Evolutionary conservation across 768 basidiomycete species (phyloP).

Genomic region (Termitomyces sp.): DNA sequence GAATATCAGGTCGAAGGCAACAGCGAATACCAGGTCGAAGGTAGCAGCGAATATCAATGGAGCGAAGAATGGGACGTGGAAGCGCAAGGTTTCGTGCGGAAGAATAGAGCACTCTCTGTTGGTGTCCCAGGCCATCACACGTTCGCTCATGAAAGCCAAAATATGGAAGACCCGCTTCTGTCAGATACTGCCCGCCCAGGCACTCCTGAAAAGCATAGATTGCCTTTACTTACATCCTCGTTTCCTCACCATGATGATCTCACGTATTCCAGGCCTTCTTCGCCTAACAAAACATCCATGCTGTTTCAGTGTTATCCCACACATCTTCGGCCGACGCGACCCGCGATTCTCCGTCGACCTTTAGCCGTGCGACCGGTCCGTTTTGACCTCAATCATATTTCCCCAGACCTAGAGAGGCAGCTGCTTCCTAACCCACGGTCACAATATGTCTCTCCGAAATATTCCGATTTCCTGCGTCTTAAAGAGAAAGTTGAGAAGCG

Average conservation of each 20-base stretch:
- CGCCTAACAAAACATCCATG: not conserved
- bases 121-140: not conserved
- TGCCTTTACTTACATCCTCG: not conserved
- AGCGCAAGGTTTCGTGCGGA: not conserved
- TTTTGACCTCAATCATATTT: not conserved
- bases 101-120: too few species aligned
- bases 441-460: not conserved
- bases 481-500: not conserved
- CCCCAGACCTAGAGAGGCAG: not conserved
- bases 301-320: not conserved
- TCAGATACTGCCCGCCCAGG: not conserved
- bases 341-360: not conserved
- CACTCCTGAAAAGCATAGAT: not conserved
- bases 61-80: not conserved
- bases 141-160: not conserved
- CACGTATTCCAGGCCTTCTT: not conserved
- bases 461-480: not conserved
- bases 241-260: not conserved
- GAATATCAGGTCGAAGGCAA: not conserved
- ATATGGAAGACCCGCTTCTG: constrained; percentile 1
- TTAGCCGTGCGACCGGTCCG: not conserved
- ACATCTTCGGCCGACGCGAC: not conserved
- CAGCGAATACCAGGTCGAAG: not conserved
- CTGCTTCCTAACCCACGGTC: not conserved
- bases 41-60: not conserved